Conservation (phyloP, 768 basidiomycete genomes). For the Suillus americanus region DNA sequence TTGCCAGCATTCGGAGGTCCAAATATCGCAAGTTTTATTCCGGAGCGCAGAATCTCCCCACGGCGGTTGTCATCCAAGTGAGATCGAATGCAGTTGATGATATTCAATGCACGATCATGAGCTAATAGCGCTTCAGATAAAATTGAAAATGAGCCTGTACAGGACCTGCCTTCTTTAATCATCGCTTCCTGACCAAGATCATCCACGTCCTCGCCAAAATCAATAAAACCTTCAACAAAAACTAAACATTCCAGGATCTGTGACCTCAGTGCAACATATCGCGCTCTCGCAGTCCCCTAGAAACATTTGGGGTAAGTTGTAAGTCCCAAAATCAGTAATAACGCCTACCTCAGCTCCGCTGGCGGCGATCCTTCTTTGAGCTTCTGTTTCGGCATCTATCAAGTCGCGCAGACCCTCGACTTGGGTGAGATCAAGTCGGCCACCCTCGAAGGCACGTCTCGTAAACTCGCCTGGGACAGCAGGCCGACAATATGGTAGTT, state of each 20-base stretch:
- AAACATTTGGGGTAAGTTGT: neutral
- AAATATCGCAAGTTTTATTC: constrained; percentile 83
- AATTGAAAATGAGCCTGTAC: neutral
- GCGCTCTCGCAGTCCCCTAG: constrained; percentile 64
- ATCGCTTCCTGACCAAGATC: constrained; percentile 79
- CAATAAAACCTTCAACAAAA: constrained; percentile 84
- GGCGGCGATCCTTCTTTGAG: constrained; percentile 73
- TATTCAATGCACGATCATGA: constrained; percentile 42
- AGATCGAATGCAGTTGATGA: constrained; percentile 50
- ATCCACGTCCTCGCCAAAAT: constrained; percentile 86
- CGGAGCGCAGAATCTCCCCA: constrained; percentile 82
- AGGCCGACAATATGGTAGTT: constrained; percentile 64
- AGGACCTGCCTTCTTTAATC: constrained; percentile 59
- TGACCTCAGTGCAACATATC: constrained; percentile 62
- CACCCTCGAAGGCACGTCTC: constrained; percentile 75
- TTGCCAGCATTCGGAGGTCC: constrained; percentile 96
- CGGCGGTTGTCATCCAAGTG: constrained; percentile 71
- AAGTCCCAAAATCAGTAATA: neutral
- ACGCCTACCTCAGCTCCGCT: constrained; percentile 62
- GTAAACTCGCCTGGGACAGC: constrained; percentile 92
- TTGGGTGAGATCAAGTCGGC: constrained; percentile 83
- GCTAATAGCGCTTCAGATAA: constrained; percentile 40
- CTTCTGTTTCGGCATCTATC: constrained; percentile 86
- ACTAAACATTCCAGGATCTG: constrained; percentile 74
- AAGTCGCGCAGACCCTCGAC: constrained; percentile 87